A percentile compares a stretch with the other conserved stretches of the same genome.
Evolutionary conservation across 2,329 filamentous ascomycete species (phyloP).

Genomic region (Verticillium albo-atrum): DNA sequence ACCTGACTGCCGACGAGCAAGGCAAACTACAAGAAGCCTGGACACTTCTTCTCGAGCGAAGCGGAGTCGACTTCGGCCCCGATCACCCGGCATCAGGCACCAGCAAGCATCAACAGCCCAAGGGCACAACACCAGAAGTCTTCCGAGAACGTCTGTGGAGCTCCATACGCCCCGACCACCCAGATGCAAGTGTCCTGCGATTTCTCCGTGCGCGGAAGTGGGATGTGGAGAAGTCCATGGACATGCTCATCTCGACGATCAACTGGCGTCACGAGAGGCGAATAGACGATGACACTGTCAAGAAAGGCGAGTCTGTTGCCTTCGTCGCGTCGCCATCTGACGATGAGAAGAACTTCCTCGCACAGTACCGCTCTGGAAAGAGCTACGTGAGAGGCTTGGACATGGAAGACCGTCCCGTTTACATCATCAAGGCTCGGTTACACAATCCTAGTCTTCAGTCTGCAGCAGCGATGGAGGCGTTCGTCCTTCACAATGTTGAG

Average conservation of each 20-base stretch:
- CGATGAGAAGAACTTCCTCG: slow-evolving; percentile 29
- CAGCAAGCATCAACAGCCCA: background rate
- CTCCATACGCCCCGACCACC: slow-evolving; percentile 21
- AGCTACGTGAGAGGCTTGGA: slow-evolving; percentile 31
- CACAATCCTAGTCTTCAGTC: slow-evolving; percentile 27
- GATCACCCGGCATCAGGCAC: background rate
- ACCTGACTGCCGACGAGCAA: slow-evolving; percentile 17
- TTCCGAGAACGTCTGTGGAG: slow-evolving; percentile 28
- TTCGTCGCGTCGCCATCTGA: slow-evolving; percentile 14
- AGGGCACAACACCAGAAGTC: slow-evolving; percentile 7
- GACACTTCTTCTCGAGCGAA: slow-evolving; percentile 15
- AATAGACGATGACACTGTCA: slow-evolving; percentile 25
- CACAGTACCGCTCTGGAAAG: slow-evolving; percentile 32
- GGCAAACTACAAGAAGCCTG: slow-evolving; percentile 18
- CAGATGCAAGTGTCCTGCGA: slow-evolving; percentile 32
- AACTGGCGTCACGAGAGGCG: slow-evolving; percentile 29
- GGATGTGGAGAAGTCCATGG: slow-evolving; percentile 31
- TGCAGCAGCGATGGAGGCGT: slow-evolving; percentile 28
- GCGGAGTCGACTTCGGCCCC: slow-evolving; percentile 8
- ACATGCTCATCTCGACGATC: slow-evolving; percentile 31
- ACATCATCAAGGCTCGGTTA: slow-evolving; percentile 27
- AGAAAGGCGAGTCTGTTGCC: slow-evolving; percentile 26
- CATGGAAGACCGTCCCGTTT: slow-evolving; percentile 27
- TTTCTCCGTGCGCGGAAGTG: slow-evolving; percentile 36
- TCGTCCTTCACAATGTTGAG: slow-evolving; percentile 35